Evolutionary conservation across 371 early-diverging fungal species (phyloP).

Genomic region (Cokeromyces recurvatus): DNA sequence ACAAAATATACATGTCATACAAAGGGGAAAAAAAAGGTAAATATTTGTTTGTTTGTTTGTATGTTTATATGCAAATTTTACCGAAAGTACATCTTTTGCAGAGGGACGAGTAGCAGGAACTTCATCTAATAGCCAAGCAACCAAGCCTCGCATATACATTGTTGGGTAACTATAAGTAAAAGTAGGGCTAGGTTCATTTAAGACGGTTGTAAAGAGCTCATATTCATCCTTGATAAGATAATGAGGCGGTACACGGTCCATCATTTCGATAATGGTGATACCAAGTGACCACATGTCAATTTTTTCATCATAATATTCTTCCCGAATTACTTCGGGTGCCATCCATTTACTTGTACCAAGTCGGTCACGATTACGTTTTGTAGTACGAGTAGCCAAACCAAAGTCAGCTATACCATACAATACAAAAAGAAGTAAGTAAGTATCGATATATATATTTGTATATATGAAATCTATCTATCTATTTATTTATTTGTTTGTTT

Average conservation of each 20-base stretch:
- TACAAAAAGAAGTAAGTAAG: neutral
- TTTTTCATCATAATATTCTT: slow-evolving; percentile 75
- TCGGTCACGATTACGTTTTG: slow-evolving; percentile 65
- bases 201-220: slow-evolving; percentile 38
- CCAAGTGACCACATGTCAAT: slow-evolving; percentile 97
- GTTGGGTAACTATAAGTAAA: slow-evolving; percentile 48
- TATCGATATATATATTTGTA: neutral
- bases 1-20: too few species aligned
- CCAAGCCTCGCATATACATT: slow-evolving; percentile 50
- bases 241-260: slow-evolving; percentile 52
- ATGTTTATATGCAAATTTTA: too few species aligned
- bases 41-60: too few species aligned
- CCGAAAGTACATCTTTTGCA: slow-evolving; percentile 37
- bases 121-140: slow-evolving; percentile 49
- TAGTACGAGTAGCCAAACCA: slow-evolving; percentile 39
- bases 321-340: slow-evolving; percentile 94
- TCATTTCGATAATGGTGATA: slow-evolving; percentile 85
- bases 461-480: too few species aligned
- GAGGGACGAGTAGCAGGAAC: slow-evolving; percentile 33
- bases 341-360: slow-evolving; percentile 98
- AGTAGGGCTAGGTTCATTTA: slow-evolving; percentile 42
- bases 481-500: slow-evolving; percentile 38
- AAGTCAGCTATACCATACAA: slow-evolving; percentile 41
- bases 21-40: too few species aligned
- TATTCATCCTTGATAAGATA: slow-evolving; percentile 45